phyloP scores from a whole-genome alignment of 2,329 filamentous ascomycete species.

The Bisporella sp. region DNA sequence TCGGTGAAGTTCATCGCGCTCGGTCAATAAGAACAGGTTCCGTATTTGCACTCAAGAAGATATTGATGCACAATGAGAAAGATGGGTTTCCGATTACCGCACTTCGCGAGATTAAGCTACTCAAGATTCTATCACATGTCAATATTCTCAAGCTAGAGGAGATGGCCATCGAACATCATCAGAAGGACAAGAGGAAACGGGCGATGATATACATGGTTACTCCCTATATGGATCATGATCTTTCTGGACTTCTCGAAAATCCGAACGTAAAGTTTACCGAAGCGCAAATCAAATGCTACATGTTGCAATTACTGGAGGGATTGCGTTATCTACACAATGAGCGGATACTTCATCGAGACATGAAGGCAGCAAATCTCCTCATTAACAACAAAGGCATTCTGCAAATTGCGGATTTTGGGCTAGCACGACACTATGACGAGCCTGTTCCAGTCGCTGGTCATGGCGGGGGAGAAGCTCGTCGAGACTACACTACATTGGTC shows the following conservation, averaged over 20 bases:
- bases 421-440: constrained; percentile 90
- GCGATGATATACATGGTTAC: constrained; percentile 98
- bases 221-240: constrained; percentile 97
- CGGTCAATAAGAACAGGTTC: constrained; percentile 66
- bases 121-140: constrained; percentile 87
- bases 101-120: constrained; percentile 91
- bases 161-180: constrained; percentile 83
- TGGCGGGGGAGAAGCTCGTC: constrained; percentile 74
- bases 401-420: constrained; percentile 94
- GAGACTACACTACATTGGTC: constrained; percentile 94
- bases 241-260: constrained; percentile 95
- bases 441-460: constrained; percentile 66
- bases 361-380: constrained; percentile 96
- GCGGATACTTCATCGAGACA: constrained; percentile 89
- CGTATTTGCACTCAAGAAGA: constrained; percentile 91
- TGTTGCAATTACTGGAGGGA: constrained; percentile 87
- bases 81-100: constrained; percentile 99
- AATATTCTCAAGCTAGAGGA: constrained; percentile 87
- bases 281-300: constrained; percentile 95
- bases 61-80: constrained; percentile 98
- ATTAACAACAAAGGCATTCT: constrained; percentile 92
- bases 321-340: constrained; percentile 84
- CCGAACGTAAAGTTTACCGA: constrained; percentile 81
- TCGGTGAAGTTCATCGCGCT: constrained; percentile 95
- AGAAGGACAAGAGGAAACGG: constrained; percentile 69